These are phyloP conservation scores for Cryptococcus sp. DNA, from an alignment of 1,284 basidiomycete species.

Conservation along the genomic window DNA sequence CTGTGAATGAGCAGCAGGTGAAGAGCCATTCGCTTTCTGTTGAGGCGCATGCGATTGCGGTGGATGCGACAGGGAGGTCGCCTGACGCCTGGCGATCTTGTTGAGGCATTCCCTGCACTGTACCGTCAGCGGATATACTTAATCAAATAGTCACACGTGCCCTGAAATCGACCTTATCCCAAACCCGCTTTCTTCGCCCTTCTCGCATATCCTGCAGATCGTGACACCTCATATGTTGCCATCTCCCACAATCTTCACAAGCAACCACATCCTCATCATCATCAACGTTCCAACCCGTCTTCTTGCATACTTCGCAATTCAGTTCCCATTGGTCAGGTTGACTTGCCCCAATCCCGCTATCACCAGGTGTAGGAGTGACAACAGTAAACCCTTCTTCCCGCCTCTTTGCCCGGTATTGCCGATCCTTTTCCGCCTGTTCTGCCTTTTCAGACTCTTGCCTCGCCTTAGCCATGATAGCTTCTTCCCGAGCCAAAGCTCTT, in stretches of 20 bases:
- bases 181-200: conserved; percentile 36
- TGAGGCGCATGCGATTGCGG: background rate
- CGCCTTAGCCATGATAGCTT: conserved; percentile 42
- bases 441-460: conserved; percentile 36
- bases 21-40: too few species aligned
- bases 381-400: conserved; percentile 14
- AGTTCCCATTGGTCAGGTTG: conserved; percentile 48
- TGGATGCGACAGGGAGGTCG: background rate
- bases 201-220: conserved; percentile 35
- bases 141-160: conserved; percentile 13
- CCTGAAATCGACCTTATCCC: conserved; percentile 47
- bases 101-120: conserved; percentile 36
- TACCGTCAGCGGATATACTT: conserved; percentile 1
- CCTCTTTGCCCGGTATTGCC: conserved; percentile 37
- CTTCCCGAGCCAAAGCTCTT: conserved; percentile 48
- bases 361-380: conserved; percentile 1
- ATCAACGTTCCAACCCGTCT: conserved; percentile 50
- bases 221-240: conserved; percentile 50
- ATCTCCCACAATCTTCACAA: conserved; percentile 53
- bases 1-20: too few species aligned
- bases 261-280: conserved; percentile 51
- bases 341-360: background rate
- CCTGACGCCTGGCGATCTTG: conserved; percentile 2
- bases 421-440: conserved; percentile 40
- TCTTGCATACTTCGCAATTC: conserved; percentile 52